Evolutionary conservation across 352 stramenopile genomes (phyloP).

Genomic region (Pseudoperonospora humuli): DNA sequence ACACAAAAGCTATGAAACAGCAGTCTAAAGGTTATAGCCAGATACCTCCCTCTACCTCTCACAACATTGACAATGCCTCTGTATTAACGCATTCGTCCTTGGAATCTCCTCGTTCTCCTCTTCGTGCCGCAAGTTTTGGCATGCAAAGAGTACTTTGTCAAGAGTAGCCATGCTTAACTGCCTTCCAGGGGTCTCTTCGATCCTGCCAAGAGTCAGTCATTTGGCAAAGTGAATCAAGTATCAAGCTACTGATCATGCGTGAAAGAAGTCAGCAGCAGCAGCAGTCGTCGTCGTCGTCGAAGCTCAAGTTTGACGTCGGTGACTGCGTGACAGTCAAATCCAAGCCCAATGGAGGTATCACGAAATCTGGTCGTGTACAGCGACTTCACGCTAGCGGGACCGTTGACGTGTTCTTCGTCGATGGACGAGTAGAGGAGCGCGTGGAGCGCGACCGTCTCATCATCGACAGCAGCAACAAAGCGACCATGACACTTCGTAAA

Average conservation of each 20-base stretch:
- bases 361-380: constrained; percentile 31
- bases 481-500: background rate
- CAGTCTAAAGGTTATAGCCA: too few species aligned
- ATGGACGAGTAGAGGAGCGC: constrained; percentile 39
- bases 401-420: constrained; percentile 49
- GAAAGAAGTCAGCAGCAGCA: constrained; percentile 9
- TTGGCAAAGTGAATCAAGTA: constrained; percentile 5
- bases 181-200: constrained; percentile 2
- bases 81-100: too few species aligned
- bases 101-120: too few species aligned
- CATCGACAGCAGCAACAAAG: background rate
- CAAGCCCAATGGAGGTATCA: constrained; percentile 9
- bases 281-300: too few species aligned
- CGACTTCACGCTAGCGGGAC: constrained; percentile 35
- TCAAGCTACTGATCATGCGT: background rate
- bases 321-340: constrained; percentile 28
- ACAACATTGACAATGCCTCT: too few species aligned
- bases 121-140: too few species aligned
- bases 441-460: constrained; percentile 34
- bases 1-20: too few species aligned
- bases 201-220: constrained; percentile 16
- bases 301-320: constrained; percentile 20
- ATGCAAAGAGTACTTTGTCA: too few species aligned
- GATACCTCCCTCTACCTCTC: too few species aligned
- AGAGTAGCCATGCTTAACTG: constrained; percentile 10